A percentile compares a stretch with the other conserved stretches of the same genome.
Evolutionary conservation across 202 grass and related monocot species (phyloP).

Genomic region (Hordeum pubiflorum): DNA sequence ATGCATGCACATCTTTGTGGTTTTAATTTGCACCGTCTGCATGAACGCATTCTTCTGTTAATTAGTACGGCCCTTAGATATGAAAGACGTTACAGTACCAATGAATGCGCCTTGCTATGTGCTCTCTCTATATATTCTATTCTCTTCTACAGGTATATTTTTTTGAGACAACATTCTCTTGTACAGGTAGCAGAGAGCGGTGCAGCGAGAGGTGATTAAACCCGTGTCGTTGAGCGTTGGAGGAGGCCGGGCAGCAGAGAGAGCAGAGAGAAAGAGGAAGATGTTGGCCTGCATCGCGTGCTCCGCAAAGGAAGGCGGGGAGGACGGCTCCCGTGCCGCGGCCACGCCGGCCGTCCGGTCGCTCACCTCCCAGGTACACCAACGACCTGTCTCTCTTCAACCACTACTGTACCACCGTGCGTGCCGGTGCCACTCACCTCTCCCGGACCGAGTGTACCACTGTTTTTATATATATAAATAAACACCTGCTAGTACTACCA

Average conservation of each 20-base stretch:
- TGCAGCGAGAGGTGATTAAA: neutral
- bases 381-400: neutral
- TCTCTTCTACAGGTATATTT: too few relatives aligned
- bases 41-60: too few relatives aligned
- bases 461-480: neutral
- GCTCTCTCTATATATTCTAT: too few relatives aligned
- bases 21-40: too few relatives aligned
- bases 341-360: conserved; percentile 58
- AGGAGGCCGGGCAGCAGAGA: neutral
- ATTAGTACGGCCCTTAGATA: too few relatives aligned
- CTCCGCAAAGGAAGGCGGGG: conserved; percentile 65
- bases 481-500: conserved; percentile 5
- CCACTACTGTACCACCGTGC: neutral
- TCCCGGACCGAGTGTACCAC: neutral
- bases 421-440: neutral
- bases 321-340: conserved; percentile 59
- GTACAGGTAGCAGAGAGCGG: neutral
- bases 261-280: neutral
- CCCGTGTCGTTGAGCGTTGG: neutral
- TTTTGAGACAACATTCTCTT: too few relatives aligned
- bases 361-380: conserved; percentile 69
- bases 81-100: too few relatives aligned
- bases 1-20: too few relatives aligned
- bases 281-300: conserved; percentile 89
- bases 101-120: too few relatives aligned